Evolutionary conservation across 2,329 filamentous ascomycete genomes (phyloP), one percentile per base, ranked within the genome.

Genomic region (Plectosphaerella plurivora): DNA sequence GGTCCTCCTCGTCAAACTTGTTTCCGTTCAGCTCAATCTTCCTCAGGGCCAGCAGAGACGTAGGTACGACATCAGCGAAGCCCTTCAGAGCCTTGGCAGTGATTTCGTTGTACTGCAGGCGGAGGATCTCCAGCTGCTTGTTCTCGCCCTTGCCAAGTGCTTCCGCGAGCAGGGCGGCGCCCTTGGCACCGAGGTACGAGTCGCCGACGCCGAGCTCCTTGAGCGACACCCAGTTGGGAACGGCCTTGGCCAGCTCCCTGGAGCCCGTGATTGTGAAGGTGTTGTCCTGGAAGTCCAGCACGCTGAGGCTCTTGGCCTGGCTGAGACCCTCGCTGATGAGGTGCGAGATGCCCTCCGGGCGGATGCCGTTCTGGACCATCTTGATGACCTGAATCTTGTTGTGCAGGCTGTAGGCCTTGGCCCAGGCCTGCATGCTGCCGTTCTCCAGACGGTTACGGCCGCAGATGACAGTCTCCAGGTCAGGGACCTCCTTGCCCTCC

Each of bases 281-380:
- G 73, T 99, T 99, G 73, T 99, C 94, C 70, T 99, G 93, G 56
- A 99, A 76, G 73, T 99, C 94, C 50, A 99, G 74, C 14, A 91
- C 81, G 66, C 86, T 78, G 51, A 99, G 79, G 45, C 77, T 74
- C 33, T 75, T 77, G 49, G 90, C 83, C 62, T 89, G 79, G 58
- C 79, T 82, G 50, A 99, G 78, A 56, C 94, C 94, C 50, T 92
- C 78, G 55, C 82, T 85, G 58, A 99, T 75, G 52, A 99, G 77
- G 59, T 87, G 81, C 47, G 86, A 86, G 64, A 97, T 94, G 55
- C 94, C 94, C 70, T 97, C 91, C 66, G 93, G 90, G 44, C 94
- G 83, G 61, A 99, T 99, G 50, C 94, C 94, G 68, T 99, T 97
- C 72, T 97, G 94, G 24, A 96, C 91, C 94, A 99, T 97, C 78